These are phyloP conservation scores for Pyrenochaeta sp. DNA, from an alignment of 2,329 filamentous ascomycete species.

Conservation along the genomic window DNA sequence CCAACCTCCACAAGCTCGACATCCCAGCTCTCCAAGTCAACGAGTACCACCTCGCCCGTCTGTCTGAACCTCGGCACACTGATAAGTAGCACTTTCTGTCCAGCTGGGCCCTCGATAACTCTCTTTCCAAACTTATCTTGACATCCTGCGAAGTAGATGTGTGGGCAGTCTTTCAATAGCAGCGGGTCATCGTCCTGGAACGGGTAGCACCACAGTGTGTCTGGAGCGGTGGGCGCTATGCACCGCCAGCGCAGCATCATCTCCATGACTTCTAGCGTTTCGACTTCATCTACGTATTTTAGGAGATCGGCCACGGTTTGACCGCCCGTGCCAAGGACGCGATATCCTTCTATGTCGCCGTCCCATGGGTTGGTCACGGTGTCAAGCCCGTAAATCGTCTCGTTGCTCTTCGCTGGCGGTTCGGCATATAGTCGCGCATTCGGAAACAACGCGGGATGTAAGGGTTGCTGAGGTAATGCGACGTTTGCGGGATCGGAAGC, in stretches of 20 bases:
- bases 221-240: slow-evolving; percentile 90
- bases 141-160: slow-evolving; percentile 89
- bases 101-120: slow-evolving; percentile 69
- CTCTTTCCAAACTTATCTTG: slow-evolving; percentile 80
- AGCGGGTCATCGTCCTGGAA: slow-evolving; percentile 95
- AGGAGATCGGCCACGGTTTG: slow-evolving; percentile 95
- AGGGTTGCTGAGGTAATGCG: slow-evolving; percentile 88
- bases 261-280: slow-evolving; percentile 89
- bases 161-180: slow-evolving; percentile 83
- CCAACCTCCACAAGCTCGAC: slow-evolving; percentile 67
- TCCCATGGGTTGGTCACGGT: slow-evolving; percentile 93
- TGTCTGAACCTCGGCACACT: slow-evolving; percentile 82
- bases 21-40: slow-evolving; percentile 87
- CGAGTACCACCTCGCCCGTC: slow-evolving; percentile 79
- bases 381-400: slow-evolving; percentile 77
- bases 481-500: slow-evolving; percentile 86
- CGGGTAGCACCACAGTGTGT: slow-evolving; percentile 95
- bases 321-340: slow-evolving; percentile 83
- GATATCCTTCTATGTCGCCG: slow-evolving; percentile 88
- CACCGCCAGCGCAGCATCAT: slow-evolving; percentile 92
- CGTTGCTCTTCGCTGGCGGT: slow-evolving; percentile 51
- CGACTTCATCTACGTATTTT: slow-evolving; percentile 83
- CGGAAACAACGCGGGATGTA: slow-evolving; percentile 92
- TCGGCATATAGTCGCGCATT: slow-evolving; percentile 73
- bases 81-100: slow-evolving; percentile 79